Evolutionary conservation across 768 basidiomycete species (phyloP).

Genomic region (Mycena galericulata): DNA sequence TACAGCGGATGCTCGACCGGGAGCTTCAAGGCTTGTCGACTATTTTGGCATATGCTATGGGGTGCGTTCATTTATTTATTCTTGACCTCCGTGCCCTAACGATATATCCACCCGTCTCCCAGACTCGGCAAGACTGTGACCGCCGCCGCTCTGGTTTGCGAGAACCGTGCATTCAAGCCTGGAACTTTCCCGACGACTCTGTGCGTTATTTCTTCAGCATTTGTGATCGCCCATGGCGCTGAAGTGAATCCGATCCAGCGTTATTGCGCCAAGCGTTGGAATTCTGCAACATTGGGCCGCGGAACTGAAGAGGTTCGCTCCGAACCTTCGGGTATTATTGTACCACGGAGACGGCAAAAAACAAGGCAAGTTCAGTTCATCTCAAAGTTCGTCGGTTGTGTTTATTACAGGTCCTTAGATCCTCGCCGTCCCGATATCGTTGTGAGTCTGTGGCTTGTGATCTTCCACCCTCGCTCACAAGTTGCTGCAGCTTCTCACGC

Average conservation of each 20-base stretch:
- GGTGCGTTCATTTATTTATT: background rate
- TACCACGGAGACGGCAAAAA: constrained; percentile 7
- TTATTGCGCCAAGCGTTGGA: constrained; percentile 13
- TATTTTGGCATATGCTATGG: constrained; percentile 14
- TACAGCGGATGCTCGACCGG: constrained; percentile 5
- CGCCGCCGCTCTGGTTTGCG: background rate
- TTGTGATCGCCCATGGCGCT: no score
- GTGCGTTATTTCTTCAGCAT: background rate
- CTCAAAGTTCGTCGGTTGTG: background rate
- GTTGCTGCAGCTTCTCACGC: background rate
- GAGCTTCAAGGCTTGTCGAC: constrained; percentile 1
- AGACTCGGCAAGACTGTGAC: constrained; percentile 19
- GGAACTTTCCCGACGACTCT: constrained; percentile 3
- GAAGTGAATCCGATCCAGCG: background rate
- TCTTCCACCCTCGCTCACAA: background rate
- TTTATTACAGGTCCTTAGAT: background rate
- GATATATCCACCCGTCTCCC: no score
- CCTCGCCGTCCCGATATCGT: constrained; percentile 1
- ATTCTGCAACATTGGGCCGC: constrained; percentile 13
- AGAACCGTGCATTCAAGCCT: background rate
- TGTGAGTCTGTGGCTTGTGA: background rate
- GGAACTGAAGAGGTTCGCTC: constrained; percentile 4
- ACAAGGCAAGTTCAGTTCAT: background rate
- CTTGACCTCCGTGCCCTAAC: background rate
- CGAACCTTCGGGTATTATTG: constrained; percentile 12